Evolutionary conservation across 148 eudicot species (phyloP), one percentile per base, ranked within the genome.

Genomic region (Chenopodium suecicum): DNA sequence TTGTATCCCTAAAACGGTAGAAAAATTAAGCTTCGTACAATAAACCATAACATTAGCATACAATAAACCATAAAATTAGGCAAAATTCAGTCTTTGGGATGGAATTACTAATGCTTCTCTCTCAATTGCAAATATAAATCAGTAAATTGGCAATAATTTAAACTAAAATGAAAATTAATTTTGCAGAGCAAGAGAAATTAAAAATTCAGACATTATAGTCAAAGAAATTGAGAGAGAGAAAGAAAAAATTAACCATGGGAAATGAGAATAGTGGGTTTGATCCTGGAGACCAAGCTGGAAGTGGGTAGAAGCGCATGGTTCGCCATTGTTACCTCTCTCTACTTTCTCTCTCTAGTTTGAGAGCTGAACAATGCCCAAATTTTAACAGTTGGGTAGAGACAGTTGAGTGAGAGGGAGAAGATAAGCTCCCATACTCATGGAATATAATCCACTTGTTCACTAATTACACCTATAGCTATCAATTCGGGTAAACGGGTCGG

Each of bases 251-350:
- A 79, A 83, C 82, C 79, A 31, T 67, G 63, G 17, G 79, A 67
- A 68, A 41, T 10, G 13, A 74, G 47, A 37, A 71, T 6, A 29
- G 13, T 56, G 76, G 82, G 86, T 79, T 79, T 74, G 1, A 70
- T 34, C 11, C 60, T 20, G 1, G 79, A 68, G 76, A 69, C 11
- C 29, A 79, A 75, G 50, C 63, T 79, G 0, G 86, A 75, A 29
- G 86, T 75, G 62, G 82, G 62, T 50, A 83, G 85, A 32, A 83
- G 19, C 1, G 79, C 85, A 67, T 78, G 77, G 56, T 34, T 74
- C n/a, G 79, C 82, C 86, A 83, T 83, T 67, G 66, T 23, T 67
- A 4, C 7, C 48, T 78, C 23, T 78, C 23, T 32, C 27, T 19
- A 50, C 1, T 67, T 29, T 77, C 79, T 60, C 62, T 64, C 54